Conservation (phyloP, 495 filamentous ascomycete genomes). For the Talaromyces nanjingensis region DNA sequence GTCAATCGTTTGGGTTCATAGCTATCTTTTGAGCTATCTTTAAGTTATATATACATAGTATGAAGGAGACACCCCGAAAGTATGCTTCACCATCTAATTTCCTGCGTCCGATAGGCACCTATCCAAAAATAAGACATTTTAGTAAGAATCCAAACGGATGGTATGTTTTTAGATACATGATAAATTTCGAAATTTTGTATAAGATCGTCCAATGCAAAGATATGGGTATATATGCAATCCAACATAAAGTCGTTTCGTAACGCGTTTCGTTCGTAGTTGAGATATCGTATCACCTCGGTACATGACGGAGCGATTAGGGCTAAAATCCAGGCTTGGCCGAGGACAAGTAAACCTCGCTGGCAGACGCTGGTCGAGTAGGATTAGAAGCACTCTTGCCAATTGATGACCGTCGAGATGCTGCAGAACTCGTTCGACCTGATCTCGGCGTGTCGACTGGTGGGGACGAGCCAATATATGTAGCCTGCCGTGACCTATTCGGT, state of each 20-base stretch:
- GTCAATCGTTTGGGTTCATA: not conserved
- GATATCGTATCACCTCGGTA: not conserved
- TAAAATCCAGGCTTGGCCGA: not conserved
- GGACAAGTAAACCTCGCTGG: not conserved
- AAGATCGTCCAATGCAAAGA: not conserved
- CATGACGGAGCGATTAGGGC: not conserved
- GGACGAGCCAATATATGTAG: not conserved
- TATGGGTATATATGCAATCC: not conserved
- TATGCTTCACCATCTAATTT: not conserved
- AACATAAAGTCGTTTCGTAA: not conserved
- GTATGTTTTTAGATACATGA: not conserved
- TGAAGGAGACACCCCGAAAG: not conserved
- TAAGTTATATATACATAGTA: not conserved
- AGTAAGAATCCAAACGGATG: not conserved
- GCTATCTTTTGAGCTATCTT: not conserved
- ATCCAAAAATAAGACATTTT: not conserved
- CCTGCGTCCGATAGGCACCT: not conserved
- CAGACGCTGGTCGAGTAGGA: not conserved
- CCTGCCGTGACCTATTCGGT: not conserved
- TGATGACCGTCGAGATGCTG: constrained; percentile 8
- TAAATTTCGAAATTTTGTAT: not conserved
- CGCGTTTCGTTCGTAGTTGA: not conserved
- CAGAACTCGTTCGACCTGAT: constrained; percentile 2
- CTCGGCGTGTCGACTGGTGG: not conserved
- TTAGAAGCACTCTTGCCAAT: not conserved